Base-by-base conservation (phyloP, 2,329 filamentous ascomycete genomes). In the Clonostachys chloroleuca region DNA sequence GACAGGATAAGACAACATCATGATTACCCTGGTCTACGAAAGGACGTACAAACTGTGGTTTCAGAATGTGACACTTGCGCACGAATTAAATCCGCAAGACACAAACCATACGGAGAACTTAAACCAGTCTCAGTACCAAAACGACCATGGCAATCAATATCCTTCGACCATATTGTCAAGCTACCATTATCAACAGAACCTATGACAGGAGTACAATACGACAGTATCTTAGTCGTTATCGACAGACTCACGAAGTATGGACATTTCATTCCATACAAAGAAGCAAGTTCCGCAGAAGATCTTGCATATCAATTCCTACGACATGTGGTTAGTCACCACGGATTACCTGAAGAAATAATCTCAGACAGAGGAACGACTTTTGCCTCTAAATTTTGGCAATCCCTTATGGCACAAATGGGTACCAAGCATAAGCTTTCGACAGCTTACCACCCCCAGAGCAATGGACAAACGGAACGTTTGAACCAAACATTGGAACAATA, bases 171-270 rank as follows among this genome's bases (percentile, higher is more conserved):
- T 18, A 18, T 18, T 18, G 5, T 18, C 5, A 18, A 18, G 35
- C 18, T 16, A 52, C 52, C 43, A 18, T 12, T 17, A 52, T 54
- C 40, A 52, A 47, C 35, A 13, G 20, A 42, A 35, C 24, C 24
- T 40, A 42, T 2, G 3, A 51, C 14, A 13, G 4, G 53, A 12
- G 56, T 53, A 13, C 17, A 54, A 49, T 17, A 36, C 14, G 5
- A 43, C 37, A 43, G 17, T 44, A 40, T 44, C 16, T 37, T 47
- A 12, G 40, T 43, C 37, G 41, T 49, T 33, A 49, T 14, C 36
- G 45, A 45, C 18, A 18, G 18, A 18, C 18, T 18, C 18, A 18
- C 18, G 18, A 18, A 18, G 5, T 18, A 18, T 5, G 18, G 18
- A 18, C 18, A 18, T 5, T 18, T 18, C 5, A 18, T 18, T 18